Conservation (phyloP, 768 basidiomycete species). For the Lactarius vividus region DNA sequence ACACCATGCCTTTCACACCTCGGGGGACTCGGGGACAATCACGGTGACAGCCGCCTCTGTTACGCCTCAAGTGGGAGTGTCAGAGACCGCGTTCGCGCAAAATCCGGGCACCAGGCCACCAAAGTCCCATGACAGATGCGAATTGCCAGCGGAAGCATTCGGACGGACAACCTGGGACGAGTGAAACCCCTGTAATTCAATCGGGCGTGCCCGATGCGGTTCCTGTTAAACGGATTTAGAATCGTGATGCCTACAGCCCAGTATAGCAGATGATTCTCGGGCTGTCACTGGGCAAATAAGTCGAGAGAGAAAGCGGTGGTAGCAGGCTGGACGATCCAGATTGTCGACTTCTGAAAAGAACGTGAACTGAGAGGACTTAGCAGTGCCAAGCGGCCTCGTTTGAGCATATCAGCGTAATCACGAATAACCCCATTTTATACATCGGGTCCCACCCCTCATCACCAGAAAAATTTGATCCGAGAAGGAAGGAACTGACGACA, state of each 20-base stretch:
- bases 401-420: neutral
- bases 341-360: neutral
- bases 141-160: neutral
- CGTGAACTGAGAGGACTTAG: neutral
- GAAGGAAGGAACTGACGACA: neutral
- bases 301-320: neutral
- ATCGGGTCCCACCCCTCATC: neutral
- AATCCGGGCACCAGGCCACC: neutral
- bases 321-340: neutral
- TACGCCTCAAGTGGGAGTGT: neutral
- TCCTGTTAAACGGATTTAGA: neutral
- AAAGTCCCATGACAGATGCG: neutral
- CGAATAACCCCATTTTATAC: neutral
- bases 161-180: neutral
- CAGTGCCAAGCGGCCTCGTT: neutral
- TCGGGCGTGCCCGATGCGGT: neutral
- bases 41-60: neutral
- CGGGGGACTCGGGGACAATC: neutral
- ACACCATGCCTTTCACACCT: neutral
- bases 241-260: neutral
- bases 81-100: neutral
- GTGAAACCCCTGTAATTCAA: neutral
- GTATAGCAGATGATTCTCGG: neutral
- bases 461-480: neutral
- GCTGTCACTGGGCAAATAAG: neutral